These are phyloP conservation scores for Aspergillus transmontanensis DNA, from an alignment of 2,329 filamentous ascomycete species.

Conservation along the genomic window DNA sequence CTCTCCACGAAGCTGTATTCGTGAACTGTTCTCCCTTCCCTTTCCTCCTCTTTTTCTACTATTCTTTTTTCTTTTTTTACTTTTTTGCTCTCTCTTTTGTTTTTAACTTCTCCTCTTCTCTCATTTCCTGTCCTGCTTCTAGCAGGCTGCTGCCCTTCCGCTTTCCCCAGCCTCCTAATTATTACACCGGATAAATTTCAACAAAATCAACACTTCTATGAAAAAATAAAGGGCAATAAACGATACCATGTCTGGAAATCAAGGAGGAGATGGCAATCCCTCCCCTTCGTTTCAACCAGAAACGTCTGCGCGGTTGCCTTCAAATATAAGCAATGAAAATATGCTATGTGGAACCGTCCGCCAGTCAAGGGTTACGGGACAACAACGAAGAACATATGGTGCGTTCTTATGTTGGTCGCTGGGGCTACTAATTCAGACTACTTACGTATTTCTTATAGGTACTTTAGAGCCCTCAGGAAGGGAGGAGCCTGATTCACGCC, in stretches of 20 bases:
- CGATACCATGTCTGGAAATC: conserved; percentile 4
- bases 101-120: too few species aligned
- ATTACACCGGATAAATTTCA: background rate
- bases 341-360: conserved; percentile 18
- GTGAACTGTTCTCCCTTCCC: conserved; percentile 8
- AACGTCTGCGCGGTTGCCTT: conserved; percentile 13
- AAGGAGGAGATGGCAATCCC: conserved; percentile 10
- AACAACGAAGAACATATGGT: conserved; percentile 35
- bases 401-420: conserved; percentile 4
- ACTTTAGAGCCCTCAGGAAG: conserved; percentile 32
- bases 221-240: background rate
- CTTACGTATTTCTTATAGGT: conserved; percentile 25
- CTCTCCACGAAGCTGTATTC: background rate
- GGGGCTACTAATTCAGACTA: background rate
- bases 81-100: conserved; percentile 1
- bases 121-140: too few species aligned
- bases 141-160: background rate
- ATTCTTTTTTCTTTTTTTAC: too few species aligned
- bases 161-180: conserved; percentile 8
- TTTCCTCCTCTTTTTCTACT: background rate
- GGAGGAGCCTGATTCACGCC: conserved; percentile 22
- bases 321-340: conserved; percentile 17
- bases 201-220: background rate
- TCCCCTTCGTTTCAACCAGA: conserved; percentile 11
- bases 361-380: conserved; percentile 17